Evolutionary conservation across 257 asterid genomes (phyloP).

Genomic region (Eucommia ulmoides): DNA sequence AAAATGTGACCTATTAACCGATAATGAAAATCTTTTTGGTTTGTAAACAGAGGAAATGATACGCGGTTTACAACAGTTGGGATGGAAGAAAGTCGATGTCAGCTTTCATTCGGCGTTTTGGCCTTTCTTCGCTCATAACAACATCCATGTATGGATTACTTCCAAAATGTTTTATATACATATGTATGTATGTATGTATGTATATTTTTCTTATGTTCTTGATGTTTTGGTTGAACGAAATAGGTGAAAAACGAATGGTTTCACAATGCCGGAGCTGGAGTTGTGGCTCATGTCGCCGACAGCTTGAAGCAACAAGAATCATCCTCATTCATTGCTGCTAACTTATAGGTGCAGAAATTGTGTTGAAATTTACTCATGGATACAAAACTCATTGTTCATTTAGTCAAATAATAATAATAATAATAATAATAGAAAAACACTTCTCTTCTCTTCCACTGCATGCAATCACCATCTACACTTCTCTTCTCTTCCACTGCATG

Average conservation of each 20-base stretch:
- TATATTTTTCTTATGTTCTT: constrained; percentile 1
- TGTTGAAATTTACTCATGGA: too few relatives aligned
- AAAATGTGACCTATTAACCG: too few relatives aligned
- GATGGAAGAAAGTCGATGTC: constrained; percentile 83
- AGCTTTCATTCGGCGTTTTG: constrained; percentile 70
- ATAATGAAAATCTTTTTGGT: too few relatives aligned
- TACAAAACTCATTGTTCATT: too few relatives aligned
- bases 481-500: too few relatives aligned
- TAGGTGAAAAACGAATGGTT: constrained; percentile 87
- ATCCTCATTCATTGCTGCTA: constrained; percentile 39
- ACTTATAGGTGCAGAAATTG: too few relatives aligned
- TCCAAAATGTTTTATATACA: not conserved
- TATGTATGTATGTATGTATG: not conserved
- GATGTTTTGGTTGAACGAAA: constrained; percentile 1
- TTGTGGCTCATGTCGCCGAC: constrained; percentile 76
- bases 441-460: too few relatives aligned
- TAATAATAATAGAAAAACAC: too few relatives aligned
- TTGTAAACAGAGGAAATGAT: constrained; percentile 64
- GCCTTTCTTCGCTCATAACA: constrained; percentile 88
- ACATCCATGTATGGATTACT: constrained; percentile 51
- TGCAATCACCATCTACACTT: too few relatives aligned
- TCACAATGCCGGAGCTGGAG: constrained; percentile 79
- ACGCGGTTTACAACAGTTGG: constrained; percentile 63
- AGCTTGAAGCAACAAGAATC: constrained; percentile 62
- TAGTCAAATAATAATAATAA: too few relatives aligned